Conservation (phyloP, 345 rosid genomes). For the Reutealis trisperma region DNA sequence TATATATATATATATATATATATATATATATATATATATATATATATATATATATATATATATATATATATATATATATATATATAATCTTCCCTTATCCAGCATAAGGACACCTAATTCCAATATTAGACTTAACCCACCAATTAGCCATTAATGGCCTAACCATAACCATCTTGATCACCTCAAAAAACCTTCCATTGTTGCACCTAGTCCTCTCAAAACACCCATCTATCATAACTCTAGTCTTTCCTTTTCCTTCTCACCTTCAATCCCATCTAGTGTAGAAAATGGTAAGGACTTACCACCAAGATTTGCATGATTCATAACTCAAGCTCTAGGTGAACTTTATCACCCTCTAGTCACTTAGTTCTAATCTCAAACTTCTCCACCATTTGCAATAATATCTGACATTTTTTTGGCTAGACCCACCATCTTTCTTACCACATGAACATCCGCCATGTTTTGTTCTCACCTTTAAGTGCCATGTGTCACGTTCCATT, state of each 20-base stretch:
- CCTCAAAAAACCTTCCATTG: constrained; percentile 41
- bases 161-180: constrained; percentile 46
- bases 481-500: no score
- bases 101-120: constrained; percentile 50
- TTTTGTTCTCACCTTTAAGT: constrained; percentile 60
- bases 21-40: no score
- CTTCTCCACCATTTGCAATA: constrained; percentile 55
- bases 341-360: constrained; percentile 45
- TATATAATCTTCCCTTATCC: no score
- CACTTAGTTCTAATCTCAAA: constrained; percentile 45
- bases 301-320: background rate
- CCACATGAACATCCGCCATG: constrained; percentile 39
- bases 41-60: no score
- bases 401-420: constrained; percentile 63
- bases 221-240: constrained; percentile 34
- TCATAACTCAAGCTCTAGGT: constrained; percentile 26
- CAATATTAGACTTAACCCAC: constrained; percentile 65
- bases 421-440: constrained; percentile 60
- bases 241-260: constrained; percentile 31
- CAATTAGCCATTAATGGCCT: constrained; percentile 47
- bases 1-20: no score
- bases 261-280: constrained; percentile 23
- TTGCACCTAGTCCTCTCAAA: constrained; percentile 43
- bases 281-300: constrained; percentile 9
- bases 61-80: no score